Evolutionary conservation across 345 rosid genomes (phyloP).

Genomic region (Ceriops tagal): DNA sequence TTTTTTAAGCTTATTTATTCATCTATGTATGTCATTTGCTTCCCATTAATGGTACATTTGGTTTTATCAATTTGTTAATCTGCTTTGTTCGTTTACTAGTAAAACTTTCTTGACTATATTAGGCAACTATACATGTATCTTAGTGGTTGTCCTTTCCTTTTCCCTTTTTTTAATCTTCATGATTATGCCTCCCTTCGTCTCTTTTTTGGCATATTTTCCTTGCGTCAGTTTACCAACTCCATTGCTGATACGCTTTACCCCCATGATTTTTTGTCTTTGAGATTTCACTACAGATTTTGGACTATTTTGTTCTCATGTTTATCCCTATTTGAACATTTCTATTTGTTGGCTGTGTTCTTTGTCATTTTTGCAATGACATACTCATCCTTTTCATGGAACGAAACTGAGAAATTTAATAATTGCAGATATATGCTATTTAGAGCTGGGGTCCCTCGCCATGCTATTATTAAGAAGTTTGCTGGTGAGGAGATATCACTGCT

Average conservation of each 20-base stretch:
- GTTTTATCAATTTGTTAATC: too few relatives aligned
- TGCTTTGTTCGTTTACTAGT: too few relatives aligned
- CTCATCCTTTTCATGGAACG: neutral
- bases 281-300: neutral
- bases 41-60: neutral
- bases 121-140: too few relatives aligned
- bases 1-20: neutral
- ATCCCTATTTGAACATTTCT: neutral
- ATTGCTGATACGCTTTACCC: too few relatives aligned
- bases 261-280: neutral
- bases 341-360: neutral
- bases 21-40: neutral
- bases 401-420: slow-evolving; percentile 12
- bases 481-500: slow-evolving; percentile 72
- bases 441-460: slow-evolving; percentile 97
- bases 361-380: neutral
- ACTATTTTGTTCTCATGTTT: neutral
- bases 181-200: too few relatives aligned
- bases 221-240: too few relatives aligned
- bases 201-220: too few relatives aligned
- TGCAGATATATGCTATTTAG: slow-evolving; percentile 86
- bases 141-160: too few relatives aligned
- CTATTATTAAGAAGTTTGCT: slow-evolving; percentile 86
- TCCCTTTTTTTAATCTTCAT: too few relatives aligned
- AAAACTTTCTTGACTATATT: too few relatives aligned